Evolutionary conservation across 257 asterid genomes (phyloP).

Genomic region (Petunia axillaris): DNA sequence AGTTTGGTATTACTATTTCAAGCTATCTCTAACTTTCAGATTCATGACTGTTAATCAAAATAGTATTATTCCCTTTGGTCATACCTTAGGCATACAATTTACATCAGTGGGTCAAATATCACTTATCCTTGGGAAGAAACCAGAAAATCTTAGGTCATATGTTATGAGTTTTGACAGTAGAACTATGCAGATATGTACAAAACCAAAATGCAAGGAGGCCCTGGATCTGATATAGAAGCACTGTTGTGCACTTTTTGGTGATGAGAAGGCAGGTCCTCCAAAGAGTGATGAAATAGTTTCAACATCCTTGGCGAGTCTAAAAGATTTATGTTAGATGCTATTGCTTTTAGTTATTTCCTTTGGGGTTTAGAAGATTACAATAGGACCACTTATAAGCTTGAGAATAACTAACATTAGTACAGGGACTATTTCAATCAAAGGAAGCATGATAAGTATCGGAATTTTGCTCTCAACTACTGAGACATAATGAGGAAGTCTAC

Average conservation of each 20-base stretch:
- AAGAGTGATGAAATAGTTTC: conserved; percentile 49
- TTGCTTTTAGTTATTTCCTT: conserved; percentile 81
- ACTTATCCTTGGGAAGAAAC: conserved; percentile 29
- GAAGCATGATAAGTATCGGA: not conserved
- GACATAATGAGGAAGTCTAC: not conserved
- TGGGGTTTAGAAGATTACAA: conserved; percentile 70
- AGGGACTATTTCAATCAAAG: not conserved
- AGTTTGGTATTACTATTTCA: not conserved
- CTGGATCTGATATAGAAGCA: conserved; percentile 67
- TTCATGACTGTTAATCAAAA: conserved; percentile 40
- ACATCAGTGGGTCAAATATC: conserved; percentile 39
- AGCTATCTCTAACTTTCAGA: conserved; percentile 32
- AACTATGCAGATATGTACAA: conserved; percentile 57
- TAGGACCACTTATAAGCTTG: conserved; percentile 51
- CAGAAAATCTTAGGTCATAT: conserved; percentile 48
- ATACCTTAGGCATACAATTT: conserved; percentile 28
- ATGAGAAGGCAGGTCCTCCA: conserved; percentile 41
- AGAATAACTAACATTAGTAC: conserved; percentile 44
- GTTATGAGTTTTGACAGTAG: conserved; percentile 62
- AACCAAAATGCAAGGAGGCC: conserved; percentile 67
- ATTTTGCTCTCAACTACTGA: not conserved
- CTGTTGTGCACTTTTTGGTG: conserved; percentile 69
- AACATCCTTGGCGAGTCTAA: conserved; percentile 76
- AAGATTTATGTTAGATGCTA: conserved; percentile 78
- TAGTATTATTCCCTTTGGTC: conserved; percentile 36